Evolutionary conservation across 192 early-diverging fungal species (phyloP).

Genomic region (Fimicolochytrium jonesii): DNA sequence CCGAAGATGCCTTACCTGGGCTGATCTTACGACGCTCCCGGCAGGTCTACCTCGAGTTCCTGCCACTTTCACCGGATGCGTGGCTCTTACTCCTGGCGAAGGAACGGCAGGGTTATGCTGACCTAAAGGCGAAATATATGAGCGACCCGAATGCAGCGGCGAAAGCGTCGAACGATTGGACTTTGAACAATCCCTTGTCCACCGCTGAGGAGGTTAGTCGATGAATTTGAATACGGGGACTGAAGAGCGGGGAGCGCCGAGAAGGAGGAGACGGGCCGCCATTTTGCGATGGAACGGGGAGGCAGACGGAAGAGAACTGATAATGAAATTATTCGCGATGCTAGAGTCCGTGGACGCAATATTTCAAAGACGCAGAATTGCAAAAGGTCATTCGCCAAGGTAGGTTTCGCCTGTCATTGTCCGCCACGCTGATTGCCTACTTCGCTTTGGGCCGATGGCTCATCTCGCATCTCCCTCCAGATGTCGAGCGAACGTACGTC

Average conservation of each 20-base stretch:
- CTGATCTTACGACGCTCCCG: neutral
- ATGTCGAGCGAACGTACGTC: constrained; percentile 85
- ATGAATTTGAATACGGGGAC: too few species aligned
- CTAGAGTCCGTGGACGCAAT: constrained; percentile 93
- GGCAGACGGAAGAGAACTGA: too few species aligned
- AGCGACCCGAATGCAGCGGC: constrained; percentile 54
- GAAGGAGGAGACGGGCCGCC: too few species aligned
- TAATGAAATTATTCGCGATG: too few species aligned
- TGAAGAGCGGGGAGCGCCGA: neutral
- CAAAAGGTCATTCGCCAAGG: constrained; percentile 71
- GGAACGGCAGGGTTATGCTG: constrained; percentile 64
- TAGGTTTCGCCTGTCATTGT: too few species aligned
- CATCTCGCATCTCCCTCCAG: constrained; percentile 35
- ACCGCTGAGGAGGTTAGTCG: constrained; percentile 77
- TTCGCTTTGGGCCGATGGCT: too few species aligned
- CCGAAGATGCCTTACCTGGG: neutral
- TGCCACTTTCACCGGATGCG: constrained; percentile 31
- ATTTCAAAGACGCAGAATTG: constrained; percentile 83
- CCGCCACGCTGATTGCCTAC: too few species aligned
- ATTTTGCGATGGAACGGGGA: too few species aligned
- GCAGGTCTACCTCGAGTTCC: constrained; percentile 40
- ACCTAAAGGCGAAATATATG: constrained; percentile 65
- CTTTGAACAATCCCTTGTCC: constrained; percentile 81
- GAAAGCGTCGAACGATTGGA: constrained; percentile 53
- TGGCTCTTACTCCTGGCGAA: constrained; percentile 58